Evolutionary conservation across 495 filamentous ascomycete species (phyloP).

Genomic region (Copromyces sp.): DNA sequence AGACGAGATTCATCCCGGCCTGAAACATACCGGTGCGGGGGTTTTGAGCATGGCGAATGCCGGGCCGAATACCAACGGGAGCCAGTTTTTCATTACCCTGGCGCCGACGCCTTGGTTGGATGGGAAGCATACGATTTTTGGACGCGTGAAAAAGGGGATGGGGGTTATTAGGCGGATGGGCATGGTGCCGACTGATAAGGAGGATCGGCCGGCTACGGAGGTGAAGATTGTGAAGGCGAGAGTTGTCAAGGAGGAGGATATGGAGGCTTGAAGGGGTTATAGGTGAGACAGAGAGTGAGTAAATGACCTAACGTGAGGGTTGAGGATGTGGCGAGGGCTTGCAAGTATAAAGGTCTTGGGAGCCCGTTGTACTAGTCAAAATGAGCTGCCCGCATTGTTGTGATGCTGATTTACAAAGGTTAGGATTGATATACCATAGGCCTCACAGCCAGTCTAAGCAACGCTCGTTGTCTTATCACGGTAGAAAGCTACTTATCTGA

Average conservation of each 20-base stretch:
- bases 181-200: constrained; percentile 69
- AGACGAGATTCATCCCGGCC: constrained; percentile 65
- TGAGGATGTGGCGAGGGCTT: background rate
- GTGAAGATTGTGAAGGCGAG: constrained; percentile 69
- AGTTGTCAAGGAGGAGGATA: constrained; percentile 49
- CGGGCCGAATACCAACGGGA: constrained; percentile 89
- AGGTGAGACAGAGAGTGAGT: background rate
- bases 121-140: constrained; percentile 96
- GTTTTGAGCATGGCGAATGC: constrained; percentile 94
- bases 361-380: background rate
- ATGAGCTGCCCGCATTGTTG: background rate
- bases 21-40: constrained; percentile 93
- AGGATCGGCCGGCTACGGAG: constrained; percentile 74
- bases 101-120: constrained; percentile 96
- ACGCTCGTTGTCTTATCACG: background rate
- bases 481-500: background rate
- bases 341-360: background rate
- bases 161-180: constrained; percentile 81
- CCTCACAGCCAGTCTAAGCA: background rate
- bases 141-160: constrained; percentile 79
- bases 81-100: constrained; percentile 80
- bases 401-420: background rate
- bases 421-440: background rate
- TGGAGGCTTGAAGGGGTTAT: background rate
- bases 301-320: background rate